Percentiles rank a stretch among this genome's conserved stretches.
phyloP scores from a whole-genome alignment of 345 rosid genomes.

The Gossypium bickii region DNA sequence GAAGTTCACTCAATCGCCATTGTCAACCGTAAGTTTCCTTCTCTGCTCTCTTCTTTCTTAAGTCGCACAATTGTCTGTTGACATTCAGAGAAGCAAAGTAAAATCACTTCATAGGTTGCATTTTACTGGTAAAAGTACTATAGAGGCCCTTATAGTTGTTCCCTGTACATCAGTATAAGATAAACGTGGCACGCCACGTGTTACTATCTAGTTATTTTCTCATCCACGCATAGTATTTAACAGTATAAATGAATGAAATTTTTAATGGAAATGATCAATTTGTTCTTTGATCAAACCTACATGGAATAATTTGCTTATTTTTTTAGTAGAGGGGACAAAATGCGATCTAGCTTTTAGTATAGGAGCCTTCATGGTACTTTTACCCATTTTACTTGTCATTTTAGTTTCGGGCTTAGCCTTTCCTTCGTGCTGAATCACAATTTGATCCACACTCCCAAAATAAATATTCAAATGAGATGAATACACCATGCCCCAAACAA shows the following conservation, averaged over 20 bases:
- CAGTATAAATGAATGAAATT: too few species aligned
- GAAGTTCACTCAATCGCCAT: constrained; percentile 76
- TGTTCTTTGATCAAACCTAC: too few species aligned
- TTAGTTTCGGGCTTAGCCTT: not conserved
- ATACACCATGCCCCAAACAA: not conserved
- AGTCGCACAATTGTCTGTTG: not conserved
- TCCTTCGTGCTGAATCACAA: not conserved
- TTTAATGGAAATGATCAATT: too few species aligned
- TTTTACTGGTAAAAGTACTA: not conserved
- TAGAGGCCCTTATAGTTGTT: too few species aligned
- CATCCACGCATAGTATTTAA: too few species aligned
- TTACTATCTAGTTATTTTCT: too few species aligned
- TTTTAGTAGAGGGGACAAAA: too few species aligned
- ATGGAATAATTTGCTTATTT: too few species aligned
- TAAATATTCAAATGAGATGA: not conserved
- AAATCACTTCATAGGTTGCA: not conserved
- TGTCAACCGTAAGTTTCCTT: constrained; percentile 40
- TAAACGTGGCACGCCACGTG: too few species aligned
- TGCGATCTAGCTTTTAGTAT: too few species aligned
- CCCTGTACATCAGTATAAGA: too few species aligned
- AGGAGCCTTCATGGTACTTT: too few species aligned
- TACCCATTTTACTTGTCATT: not conserved
- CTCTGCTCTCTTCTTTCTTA: constrained; percentile 6
- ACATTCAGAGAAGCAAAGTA: not conserved
- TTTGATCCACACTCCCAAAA: not conserved